Conservation (phyloP, 106 monocot species). For the Platanthera zijinensis region DNA sequence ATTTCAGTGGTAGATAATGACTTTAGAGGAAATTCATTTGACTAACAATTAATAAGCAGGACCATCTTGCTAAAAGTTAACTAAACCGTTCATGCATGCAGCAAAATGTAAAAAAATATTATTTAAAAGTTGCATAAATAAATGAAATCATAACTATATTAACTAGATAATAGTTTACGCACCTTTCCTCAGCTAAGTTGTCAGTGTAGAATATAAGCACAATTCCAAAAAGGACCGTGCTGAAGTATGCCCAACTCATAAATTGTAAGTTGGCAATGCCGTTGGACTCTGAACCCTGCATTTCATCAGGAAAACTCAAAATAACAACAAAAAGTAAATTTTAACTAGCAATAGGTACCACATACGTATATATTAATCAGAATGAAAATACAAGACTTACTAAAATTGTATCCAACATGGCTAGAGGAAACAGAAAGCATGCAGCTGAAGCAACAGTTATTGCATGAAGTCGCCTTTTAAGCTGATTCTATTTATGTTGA, state of each 20-base stretch:
- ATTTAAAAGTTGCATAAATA: neutral
- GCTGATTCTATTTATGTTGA: slow-evolving; percentile 63
- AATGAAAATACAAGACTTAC: slow-evolving; percentile 35
- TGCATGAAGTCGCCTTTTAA: slow-evolving; percentile 91
- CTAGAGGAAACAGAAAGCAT: slow-evolving; percentile 96
- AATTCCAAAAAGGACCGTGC: slow-evolving; percentile 82
- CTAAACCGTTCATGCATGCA: neutral
- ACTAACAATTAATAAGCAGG: neutral
- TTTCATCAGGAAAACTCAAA: slow-evolving; percentile 19
- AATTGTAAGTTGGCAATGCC: slow-evolving; percentile 53
- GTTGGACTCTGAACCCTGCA: slow-evolving; percentile 66
- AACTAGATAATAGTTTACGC: neutral
- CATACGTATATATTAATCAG: neutral
- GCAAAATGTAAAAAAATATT: neutral
- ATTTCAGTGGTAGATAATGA: neutral
- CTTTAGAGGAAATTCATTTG: neutral
- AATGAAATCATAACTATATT: neutral
- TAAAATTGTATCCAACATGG: slow-evolving; percentile 81
- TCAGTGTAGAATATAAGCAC: slow-evolving; percentile 90
- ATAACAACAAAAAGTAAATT: slow-evolving; percentile 4
- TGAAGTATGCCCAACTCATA: slow-evolving; percentile 82
- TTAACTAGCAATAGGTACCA: neutral
- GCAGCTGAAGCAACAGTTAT: slow-evolving; percentile 86
- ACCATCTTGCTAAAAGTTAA: neutral
- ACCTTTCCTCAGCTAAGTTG: slow-evolving; percentile 96